phyloP scores from a whole-genome alignment of 176 grass and related monocot species.

The Paspalum vaginatum region DNA sequence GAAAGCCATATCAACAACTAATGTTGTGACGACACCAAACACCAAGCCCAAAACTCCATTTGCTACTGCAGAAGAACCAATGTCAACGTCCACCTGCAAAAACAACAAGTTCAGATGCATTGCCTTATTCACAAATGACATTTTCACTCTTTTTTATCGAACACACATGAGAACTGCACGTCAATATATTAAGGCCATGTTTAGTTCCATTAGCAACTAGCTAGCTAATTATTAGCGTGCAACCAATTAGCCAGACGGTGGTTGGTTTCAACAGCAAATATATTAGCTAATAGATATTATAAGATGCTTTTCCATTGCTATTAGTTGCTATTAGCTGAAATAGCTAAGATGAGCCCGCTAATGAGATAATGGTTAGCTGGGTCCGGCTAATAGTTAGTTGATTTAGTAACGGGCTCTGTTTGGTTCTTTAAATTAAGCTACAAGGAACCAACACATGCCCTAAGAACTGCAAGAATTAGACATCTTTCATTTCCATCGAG shows the following conservation, averaged over 20 bases:
- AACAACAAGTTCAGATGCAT: conserved; percentile 6
- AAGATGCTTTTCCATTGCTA: too few relatives aligned
- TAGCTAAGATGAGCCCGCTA: too few relatives aligned
- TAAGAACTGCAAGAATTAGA: neutral
- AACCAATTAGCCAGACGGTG: too few relatives aligned
- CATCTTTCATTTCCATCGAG: neutral
- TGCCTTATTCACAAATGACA: neutral
- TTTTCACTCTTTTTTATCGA: neutral
- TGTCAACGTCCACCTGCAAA: conserved; percentile 87
- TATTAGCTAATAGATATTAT: too few relatives aligned
- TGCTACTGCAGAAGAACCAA: conserved; percentile 89
- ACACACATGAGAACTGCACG: neutral
- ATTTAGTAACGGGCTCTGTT: too few relatives aligned
- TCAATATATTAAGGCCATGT: neutral
- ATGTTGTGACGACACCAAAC: conserved; percentile 74
- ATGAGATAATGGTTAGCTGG: too few relatives aligned
- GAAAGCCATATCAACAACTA: conserved; percentile 97
- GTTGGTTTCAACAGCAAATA: too few relatives aligned
- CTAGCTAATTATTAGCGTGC: too few relatives aligned
- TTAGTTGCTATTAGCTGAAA: too few relatives aligned
- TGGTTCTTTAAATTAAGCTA: too few relatives aligned
- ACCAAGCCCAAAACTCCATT: conserved; percentile 95
- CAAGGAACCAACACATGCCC: neutral
- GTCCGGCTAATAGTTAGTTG: too few relatives aligned
- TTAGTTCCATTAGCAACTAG: too few relatives aligned